Conservation (phyloP, 192 early-diverging fungal genomes). For the Gamsiella multidivaricata region DNA sequence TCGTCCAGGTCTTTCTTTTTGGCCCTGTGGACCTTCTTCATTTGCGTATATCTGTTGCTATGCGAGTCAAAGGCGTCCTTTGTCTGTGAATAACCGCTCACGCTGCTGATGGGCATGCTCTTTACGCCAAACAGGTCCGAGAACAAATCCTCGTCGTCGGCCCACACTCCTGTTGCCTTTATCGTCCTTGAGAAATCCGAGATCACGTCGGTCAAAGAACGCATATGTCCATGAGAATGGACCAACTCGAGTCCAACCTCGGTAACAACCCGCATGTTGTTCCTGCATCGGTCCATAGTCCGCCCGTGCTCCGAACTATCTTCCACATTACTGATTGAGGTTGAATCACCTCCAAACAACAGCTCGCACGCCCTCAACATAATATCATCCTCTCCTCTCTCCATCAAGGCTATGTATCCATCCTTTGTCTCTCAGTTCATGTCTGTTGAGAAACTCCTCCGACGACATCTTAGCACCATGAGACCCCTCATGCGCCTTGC, state of each 20-base stretch:
- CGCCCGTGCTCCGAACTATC: constrained; percentile 19
- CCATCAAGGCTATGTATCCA: too few species aligned
- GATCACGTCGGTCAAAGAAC: too few species aligned
- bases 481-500: neutral
- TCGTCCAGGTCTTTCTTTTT: neutral
- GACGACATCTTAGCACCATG: neutral
- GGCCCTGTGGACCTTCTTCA: constrained; percentile 6
- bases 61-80: constrained; percentile 19
- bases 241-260: too few species aligned
- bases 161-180: too few species aligned
- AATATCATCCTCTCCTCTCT: too few species aligned
- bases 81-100: constrained; percentile 24
- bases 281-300: constrained; percentile 20
- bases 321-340: constrained; percentile 18
- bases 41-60: constrained; percentile 14
- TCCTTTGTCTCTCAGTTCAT: neutral
- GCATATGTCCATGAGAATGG: too few species aligned
- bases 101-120: constrained; percentile 22
- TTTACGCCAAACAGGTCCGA: constrained; percentile 13
- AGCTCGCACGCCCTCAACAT: too few species aligned
- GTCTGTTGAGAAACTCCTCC: constrained; percentile 6
- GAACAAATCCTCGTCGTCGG: neutral
- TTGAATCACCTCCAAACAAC: constrained; percentile 14
- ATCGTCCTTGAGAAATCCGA: too few species aligned
- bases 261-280: too few species aligned